Percentiles rank a stretch among this genome's conserved stretches.
These are phyloP conservation scores for Talinum fruticosum DNA, from an alignment of 148 eudicot species.

Conservation along the genomic window DNA sequence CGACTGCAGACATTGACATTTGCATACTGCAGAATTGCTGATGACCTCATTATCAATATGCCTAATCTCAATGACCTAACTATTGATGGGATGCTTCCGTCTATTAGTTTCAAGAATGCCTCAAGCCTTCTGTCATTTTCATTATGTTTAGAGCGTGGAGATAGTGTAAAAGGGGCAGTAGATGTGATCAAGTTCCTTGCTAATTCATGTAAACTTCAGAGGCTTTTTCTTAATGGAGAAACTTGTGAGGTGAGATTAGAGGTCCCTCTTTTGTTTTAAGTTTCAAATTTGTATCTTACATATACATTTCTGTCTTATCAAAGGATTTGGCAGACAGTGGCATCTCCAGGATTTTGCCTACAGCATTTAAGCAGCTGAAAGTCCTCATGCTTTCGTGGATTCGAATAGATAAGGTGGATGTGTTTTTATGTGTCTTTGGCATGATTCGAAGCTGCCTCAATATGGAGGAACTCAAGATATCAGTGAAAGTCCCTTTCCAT, in stretches of 20 bases:
- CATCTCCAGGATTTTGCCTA: neutral
- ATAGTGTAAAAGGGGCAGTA: neutral
- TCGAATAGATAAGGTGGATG: neutral
- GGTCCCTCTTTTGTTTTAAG: neutral
- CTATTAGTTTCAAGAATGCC: conserved; percentile 3
- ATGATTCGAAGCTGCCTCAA: neutral
- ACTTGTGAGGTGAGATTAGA: neutral
- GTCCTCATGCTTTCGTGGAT: neutral
- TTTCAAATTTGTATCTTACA: neutral
- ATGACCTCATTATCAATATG: neutral
- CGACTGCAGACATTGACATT: neutral
- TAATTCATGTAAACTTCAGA: neutral
- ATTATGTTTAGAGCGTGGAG: too few relatives aligned
- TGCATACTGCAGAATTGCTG: neutral
- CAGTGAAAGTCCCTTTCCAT: neutral
- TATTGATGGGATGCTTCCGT: neutral
- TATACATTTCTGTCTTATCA: neutral
- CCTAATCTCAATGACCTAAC: neutral
- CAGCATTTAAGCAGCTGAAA: neutral
- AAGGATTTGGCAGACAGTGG: neutral
- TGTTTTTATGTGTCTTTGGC: neutral
- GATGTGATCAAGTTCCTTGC: neutral
- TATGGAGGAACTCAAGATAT: neutral
- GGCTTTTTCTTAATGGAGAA: neutral
- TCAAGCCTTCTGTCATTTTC: neutral